Percentiles rank a stretch among this genome's conserved stretches.
These are phyloP conservation scores for Austroboletus rostrupii DNA, from an alignment of 1,284 basidiomycete species.

Conservation along the genomic window DNA sequence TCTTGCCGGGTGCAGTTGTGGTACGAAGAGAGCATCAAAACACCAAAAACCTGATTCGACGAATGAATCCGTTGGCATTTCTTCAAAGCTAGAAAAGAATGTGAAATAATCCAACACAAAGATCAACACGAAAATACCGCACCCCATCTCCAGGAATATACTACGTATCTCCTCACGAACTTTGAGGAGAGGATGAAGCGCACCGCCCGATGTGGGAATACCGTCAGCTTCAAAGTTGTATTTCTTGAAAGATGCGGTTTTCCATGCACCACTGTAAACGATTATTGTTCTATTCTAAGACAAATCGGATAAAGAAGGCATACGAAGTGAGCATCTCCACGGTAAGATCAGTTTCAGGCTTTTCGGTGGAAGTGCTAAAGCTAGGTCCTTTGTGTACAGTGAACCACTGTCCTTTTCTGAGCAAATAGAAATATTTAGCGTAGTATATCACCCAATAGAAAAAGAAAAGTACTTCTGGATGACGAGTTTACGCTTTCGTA, in stretches of 20 bases:
- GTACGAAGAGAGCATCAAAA: slow-evolving; percentile 97
- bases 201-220: slow-evolving; percentile 82
- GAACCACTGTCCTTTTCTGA: slow-evolving; percentile 94
- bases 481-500: slow-evolving; percentile 90
- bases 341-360: slow-evolving; percentile 97
- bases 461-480: slow-evolving; percentile 52
- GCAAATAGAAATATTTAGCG: slow-evolving; percentile 1
- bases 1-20: slow-evolving; percentile 97
- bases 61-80: slow-evolving; percentile 98
- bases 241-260: slow-evolving; percentile 90
- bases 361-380: slow-evolving; percentile 92
- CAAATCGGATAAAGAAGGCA: slow-evolving; percentile 23
- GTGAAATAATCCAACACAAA: neutral
- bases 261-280: slow-evolving; percentile 77
- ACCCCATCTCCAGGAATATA: slow-evolving; percentile 99
- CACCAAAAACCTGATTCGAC: slow-evolving; percentile 99
- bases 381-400: slow-evolving; percentile 80
- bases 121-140: slow-evolving; percentile 1
- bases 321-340: slow-evolving; percentile 92
- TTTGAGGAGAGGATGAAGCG: slow-evolving; percentile 94
- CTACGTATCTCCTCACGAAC: slow-evolving; percentile 97
- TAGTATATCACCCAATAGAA: neutral
- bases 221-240: slow-evolving; percentile 99
- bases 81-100: slow-evolving; percentile 73
- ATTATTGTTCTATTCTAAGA: slow-evolving; percentile 4